These are phyloP conservation scores for Pistacia atlantica DNA, from an alignment of 345 rosid species.

Conservation along the genomic window DNA sequence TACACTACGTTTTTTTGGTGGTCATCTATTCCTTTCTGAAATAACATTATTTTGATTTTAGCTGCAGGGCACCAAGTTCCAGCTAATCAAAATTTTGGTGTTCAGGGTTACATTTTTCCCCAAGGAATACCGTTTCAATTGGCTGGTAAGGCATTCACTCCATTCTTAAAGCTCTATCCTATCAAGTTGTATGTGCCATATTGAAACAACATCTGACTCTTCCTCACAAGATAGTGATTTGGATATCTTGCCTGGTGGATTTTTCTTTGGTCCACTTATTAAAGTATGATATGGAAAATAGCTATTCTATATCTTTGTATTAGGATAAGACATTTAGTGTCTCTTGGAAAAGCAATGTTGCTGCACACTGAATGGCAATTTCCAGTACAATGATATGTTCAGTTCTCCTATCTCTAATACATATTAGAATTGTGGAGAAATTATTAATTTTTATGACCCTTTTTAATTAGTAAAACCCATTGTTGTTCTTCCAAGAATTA, in stretches of 20 bases:
- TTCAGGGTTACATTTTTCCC: constrained; percentile 11
- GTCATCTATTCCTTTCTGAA: not conserved
- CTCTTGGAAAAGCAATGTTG: no score
- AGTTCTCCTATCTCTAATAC: no score
- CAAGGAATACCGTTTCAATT: not conserved
- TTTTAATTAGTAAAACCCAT: no score
- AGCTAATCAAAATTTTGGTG: not conserved
- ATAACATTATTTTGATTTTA: not conserved
- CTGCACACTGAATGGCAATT: no score
- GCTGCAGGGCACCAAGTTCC: constrained; percentile 9
- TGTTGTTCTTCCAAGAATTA: no score
- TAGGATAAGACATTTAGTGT: not conserved
- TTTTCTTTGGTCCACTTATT: not conserved
- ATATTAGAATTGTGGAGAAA: no score
- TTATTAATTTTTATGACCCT: no score
- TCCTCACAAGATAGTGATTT: not conserved
- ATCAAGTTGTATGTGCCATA: not conserved
- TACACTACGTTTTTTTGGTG: no score
- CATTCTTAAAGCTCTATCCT: not conserved
- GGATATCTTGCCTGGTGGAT: not conserved
- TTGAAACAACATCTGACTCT: not conserved
- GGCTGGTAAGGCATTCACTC: not conserved
- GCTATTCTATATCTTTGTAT: not conserved
- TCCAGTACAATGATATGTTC: no score
- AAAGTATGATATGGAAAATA: not conserved